Evolutionary conservation across 2,329 filamentous ascomycete genomes (phyloP), one percentile per base, ranked within the genome.

Genomic region (Rhynchosporium agropyri): DNA sequence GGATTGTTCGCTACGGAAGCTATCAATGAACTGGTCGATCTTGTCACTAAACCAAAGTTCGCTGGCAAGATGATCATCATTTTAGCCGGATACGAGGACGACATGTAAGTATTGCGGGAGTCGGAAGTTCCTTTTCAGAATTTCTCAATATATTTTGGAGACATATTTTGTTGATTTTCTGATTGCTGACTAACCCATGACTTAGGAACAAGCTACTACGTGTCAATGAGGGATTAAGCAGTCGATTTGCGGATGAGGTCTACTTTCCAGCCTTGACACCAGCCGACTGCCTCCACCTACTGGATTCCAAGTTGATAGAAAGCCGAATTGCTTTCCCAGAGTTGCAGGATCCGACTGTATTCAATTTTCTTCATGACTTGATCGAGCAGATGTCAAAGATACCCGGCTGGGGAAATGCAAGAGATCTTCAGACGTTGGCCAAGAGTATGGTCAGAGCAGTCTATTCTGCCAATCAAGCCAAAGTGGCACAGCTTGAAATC

Each of bases 1-100:
- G 81, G 81, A 0, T 43, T 60, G 0, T 86, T 82, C 65, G 80
- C 78, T 0, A 76, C 77, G 58, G 84, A 92, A 90, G 67, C 89
- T 84, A 77, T 92, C 84, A 71, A 91, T 79, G 85, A 92, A 89
- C 82, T 92, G 84, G 69, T 79, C 74, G 63, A 79, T 75, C 12
- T 76, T 74, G 42, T 79, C 71, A 67, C 81, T 73, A 67, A 83
- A 50, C 77, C 78, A 0, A 78, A 76, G 56, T 86, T 79, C 67
- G 71, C 73, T 0, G 68, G 77, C 31, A 85, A 83, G 67, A 69
- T 86, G 2, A 73, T 86, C n/a, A 76, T 81, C 42, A 84, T 86
- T 48, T 75, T 86, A 4, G 84, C 84, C 0, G 83, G 84, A 0
- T 86, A 86, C 64, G 79, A 84, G 36, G 71, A 76, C 0, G 81